phyloP scores from a whole-genome alignment of 2,329 filamentous ascomycete genomes.

The Boeremia exigua region DNA sequence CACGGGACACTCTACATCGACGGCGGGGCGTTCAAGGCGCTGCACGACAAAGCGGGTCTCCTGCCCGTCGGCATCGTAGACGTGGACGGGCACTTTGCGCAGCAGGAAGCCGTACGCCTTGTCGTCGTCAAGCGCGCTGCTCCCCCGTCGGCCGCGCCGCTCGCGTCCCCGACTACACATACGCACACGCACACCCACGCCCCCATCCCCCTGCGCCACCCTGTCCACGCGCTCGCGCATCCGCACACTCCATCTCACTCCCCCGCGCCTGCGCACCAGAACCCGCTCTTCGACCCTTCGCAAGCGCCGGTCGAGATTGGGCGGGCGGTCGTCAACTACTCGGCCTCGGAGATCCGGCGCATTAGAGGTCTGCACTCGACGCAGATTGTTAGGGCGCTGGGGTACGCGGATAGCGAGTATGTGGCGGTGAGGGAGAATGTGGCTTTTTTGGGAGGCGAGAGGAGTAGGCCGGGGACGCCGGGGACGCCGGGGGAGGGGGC shows the following conservation, averaged over 20 bases:
- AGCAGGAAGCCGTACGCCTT: slow-evolving; percentile 89
- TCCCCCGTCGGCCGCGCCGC: slow-evolving; percentile 1
- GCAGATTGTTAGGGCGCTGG: slow-evolving; percentile 79
- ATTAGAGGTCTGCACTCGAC: slow-evolving; percentile 85
- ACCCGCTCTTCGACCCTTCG: slow-evolving; percentile 38
- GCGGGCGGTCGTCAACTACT: slow-evolving; percentile 89
- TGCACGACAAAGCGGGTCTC: slow-evolving; percentile 83
- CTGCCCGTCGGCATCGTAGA: slow-evolving; percentile 90
- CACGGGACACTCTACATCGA: slow-evolving; percentile 95
- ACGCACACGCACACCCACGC: slow-evolving; percentile 27
- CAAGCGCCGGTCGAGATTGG: slow-evolving; percentile 73
- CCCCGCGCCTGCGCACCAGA: slow-evolving; percentile 11
- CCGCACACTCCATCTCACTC: slow-evolving; percentile 15
- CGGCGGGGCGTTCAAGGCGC: slow-evolving; percentile 80
- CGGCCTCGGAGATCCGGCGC: slow-evolving; percentile 78
- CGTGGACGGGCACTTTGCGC: slow-evolving; percentile 84
- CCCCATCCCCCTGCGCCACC: slow-evolving; percentile 27
- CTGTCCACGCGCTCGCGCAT: background rate
- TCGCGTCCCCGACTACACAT: background rate
- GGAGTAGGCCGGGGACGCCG: slow-evolving; percentile 48
- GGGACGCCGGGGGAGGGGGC: no score
- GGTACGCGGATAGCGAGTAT: slow-evolving; percentile 95
- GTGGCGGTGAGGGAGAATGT: slow-evolving; percentile 88
- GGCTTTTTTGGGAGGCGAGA: slow-evolving; percentile 66
- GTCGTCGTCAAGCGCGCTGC: slow-evolving; percentile 72